Conservation (phyloP, 164 flowering plant species). For the Santalum album region DNA sequence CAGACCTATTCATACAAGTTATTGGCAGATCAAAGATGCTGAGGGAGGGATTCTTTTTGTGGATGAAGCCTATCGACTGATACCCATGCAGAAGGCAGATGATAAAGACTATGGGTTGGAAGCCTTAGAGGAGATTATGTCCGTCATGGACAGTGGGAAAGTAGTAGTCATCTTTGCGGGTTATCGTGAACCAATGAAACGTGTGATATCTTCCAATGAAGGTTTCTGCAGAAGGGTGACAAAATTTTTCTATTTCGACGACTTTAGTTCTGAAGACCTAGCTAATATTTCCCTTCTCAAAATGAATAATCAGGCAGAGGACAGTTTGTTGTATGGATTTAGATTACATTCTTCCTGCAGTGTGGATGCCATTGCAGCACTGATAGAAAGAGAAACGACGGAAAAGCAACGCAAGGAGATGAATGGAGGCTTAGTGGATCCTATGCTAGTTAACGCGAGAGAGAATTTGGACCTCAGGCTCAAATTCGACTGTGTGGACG, state of each 20-base stretch:
- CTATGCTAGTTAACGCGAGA: conserved; percentile 84
- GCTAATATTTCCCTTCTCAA: conserved; percentile 72
- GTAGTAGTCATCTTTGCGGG: conserved; percentile 97
- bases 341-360: conserved; percentile 67
- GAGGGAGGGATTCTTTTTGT: conserved; percentile 98
- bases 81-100: conserved; percentile 91
- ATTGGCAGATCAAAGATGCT: conserved; percentile 79
- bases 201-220: conserved; percentile 78
- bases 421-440: conserved; percentile 89
- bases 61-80: conserved; percentile 91
- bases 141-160: conserved; percentile 94
- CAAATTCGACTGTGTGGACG: conserved; percentile 61
- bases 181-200: conserved; percentile 87
- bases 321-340: conserved; percentile 65
- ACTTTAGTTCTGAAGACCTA: conserved; percentile 62
- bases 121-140: conserved; percentile 98
- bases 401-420: conserved; percentile 76
- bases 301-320: conserved; percentile 60
- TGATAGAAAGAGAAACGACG: conserved; percentile 58
- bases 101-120: conserved; percentile 96
- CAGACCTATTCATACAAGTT: conserved; percentile 1
- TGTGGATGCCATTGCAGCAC: conserved; percentile 43
- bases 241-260: conserved; percentile 77
- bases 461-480: conserved; percentile 83
- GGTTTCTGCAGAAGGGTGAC: conserved; percentile 97